Conservation (phyloP, 306 rosid species). For the Begonia loranthoides region DNA sequence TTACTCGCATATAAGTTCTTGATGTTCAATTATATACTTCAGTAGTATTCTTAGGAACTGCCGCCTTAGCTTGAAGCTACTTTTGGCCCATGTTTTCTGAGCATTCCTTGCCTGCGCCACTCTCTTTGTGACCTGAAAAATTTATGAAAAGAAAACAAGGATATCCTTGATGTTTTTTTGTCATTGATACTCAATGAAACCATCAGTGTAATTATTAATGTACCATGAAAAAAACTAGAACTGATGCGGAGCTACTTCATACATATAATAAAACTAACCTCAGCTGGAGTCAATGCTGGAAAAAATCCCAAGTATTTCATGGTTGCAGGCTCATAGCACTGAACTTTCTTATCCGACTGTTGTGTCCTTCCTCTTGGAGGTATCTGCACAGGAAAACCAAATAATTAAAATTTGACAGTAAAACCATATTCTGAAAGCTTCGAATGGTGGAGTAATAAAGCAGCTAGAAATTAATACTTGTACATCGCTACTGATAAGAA, state of each 20-base stretch:
- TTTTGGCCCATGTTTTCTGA: constrained; percentile 72
- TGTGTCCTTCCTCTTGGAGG: constrained; percentile 75
- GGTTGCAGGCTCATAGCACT: constrained; percentile 90
- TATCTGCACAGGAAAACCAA: constrained; percentile 36
- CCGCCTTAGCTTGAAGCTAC: constrained; percentile 90
- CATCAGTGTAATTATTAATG: too few species aligned
- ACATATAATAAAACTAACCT: constrained; percentile 38
- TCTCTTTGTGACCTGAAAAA: constrained; percentile 61
- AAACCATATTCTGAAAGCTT: not conserved
- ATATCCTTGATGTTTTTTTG: not conserved
- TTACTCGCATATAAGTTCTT: constrained; percentile 93
- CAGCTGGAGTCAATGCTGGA: constrained; percentile 56
- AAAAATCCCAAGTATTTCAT: constrained; percentile 83
- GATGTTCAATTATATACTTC: constrained; percentile 74
- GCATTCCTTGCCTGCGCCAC: constrained; percentile 75
- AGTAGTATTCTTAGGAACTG: constrained; percentile 68
- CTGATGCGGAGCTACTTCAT: not conserved
- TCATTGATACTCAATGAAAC: not conserved
- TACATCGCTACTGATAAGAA: too few species aligned
- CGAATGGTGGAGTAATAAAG: too few species aligned
- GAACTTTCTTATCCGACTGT: constrained; percentile 59
- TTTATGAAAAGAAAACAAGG: too few species aligned
- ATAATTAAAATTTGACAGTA: constrained; percentile 1
- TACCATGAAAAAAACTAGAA: too few species aligned
- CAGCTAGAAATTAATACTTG: too few species aligned